phyloP scores from a whole-genome alignment of 2,329 filamentous ascomycete species.

The Bertia moriformis region DNA sequence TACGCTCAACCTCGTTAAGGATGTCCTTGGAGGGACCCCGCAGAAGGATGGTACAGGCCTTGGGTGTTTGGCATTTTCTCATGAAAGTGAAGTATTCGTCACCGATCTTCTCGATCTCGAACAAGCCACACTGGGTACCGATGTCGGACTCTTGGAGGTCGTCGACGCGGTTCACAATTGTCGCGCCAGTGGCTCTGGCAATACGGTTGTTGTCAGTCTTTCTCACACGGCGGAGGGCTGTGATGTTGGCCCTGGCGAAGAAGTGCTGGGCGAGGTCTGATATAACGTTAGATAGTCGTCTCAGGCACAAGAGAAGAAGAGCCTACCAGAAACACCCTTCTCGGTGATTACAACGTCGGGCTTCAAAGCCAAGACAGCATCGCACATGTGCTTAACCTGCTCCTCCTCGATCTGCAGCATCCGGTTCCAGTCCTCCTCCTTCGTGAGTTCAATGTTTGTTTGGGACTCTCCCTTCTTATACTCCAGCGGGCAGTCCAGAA shows the following conservation, averaged over 20 bases:
- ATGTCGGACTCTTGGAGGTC: slow-evolving; percentile 86
- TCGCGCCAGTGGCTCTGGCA: slow-evolving; percentile 85
- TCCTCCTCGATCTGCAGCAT: slow-evolving; percentile 98
- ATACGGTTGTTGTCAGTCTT: slow-evolving; percentile 99
- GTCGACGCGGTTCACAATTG: slow-evolving; percentile 92
- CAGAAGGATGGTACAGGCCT: slow-evolving; percentile 93
- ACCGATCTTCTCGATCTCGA: slow-evolving; percentile 98
- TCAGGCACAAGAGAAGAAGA: too few relatives aligned
- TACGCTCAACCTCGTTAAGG: slow-evolving; percentile 94
- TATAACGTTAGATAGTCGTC: too few relatives aligned
- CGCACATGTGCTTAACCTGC: slow-evolving; percentile 94
- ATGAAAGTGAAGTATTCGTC: slow-evolving; percentile 99
- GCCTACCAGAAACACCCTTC: slow-evolving; percentile 67
- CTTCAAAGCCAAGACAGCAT: slow-evolving; percentile 81
- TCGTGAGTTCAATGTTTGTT: slow-evolving; percentile 95
- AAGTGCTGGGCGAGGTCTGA: slow-evolving; percentile 88
- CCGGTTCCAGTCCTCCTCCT: slow-evolving; percentile 98
- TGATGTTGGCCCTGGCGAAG: slow-evolving; percentile 86
- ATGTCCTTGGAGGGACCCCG: slow-evolving; percentile 95
- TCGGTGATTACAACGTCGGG: slow-evolving; percentile 96
- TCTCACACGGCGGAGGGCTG: slow-evolving; percentile 83
- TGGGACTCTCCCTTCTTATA: slow-evolving; percentile 99
- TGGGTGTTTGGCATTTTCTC: slow-evolving; percentile 83
- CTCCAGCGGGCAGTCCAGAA: slow-evolving; percentile 90
- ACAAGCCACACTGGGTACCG: slow-evolving; percentile 83